Evolutionary conservation across 2,329 filamentous ascomycete genomes (phyloP).

Genomic region (Penicillium brevicompactum): DNA sequence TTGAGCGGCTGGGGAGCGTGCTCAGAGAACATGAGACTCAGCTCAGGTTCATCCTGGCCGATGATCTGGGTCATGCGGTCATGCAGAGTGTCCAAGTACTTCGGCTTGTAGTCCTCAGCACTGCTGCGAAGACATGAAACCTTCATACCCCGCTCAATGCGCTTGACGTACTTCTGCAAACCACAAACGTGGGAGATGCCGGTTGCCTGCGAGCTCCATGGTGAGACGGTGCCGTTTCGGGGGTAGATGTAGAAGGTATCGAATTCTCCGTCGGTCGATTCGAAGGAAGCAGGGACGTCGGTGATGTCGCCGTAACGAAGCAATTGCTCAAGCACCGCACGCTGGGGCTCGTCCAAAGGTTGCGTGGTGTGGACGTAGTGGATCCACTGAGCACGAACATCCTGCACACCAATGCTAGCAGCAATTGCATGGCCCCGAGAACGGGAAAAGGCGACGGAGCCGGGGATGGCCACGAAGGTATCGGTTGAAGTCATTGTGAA

Average conservation of each 20-base stretch:
- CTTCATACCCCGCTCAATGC: slow-evolving; percentile 84
- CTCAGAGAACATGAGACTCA: slow-evolving; percentile 78
- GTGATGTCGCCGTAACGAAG: slow-evolving; percentile 63
- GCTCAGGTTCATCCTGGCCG: slow-evolving; percentile 65
- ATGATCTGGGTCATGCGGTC: slow-evolving; percentile 96
- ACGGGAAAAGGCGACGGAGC: slow-evolving; percentile 48
- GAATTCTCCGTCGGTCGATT: slow-evolving; percentile 52
- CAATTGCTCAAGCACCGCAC: slow-evolving; percentile 59
- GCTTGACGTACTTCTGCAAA: slow-evolving; percentile 68
- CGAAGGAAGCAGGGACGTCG: slow-evolving; percentile 46
- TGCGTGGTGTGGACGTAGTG: slow-evolving; percentile 68
- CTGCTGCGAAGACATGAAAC: slow-evolving; percentile 64
- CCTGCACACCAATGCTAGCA: slow-evolving; percentile 43
- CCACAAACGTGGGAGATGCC: slow-evolving; percentile 92
- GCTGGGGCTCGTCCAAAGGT: slow-evolving; percentile 50
- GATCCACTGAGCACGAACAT: slow-evolving; percentile 51
- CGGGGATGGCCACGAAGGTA: slow-evolving; percentile 41
- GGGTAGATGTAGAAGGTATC: slow-evolving; percentile 74
- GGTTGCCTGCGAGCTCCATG: slow-evolving; percentile 96
- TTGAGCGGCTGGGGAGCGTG: slow-evolving; percentile 65
- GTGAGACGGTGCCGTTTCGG: slow-evolving; percentile 79
- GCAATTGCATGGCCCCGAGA: slow-evolving; percentile 49
- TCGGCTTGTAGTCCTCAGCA: slow-evolving; percentile 60
- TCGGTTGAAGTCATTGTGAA: slow-evolving; percentile 38
- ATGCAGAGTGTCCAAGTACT: slow-evolving; percentile 68